These are phyloP conservation scores for Phlegmacium glaucopus DNA, from an alignment of 768 basidiomycete species.

Conservation along the genomic window DNA sequence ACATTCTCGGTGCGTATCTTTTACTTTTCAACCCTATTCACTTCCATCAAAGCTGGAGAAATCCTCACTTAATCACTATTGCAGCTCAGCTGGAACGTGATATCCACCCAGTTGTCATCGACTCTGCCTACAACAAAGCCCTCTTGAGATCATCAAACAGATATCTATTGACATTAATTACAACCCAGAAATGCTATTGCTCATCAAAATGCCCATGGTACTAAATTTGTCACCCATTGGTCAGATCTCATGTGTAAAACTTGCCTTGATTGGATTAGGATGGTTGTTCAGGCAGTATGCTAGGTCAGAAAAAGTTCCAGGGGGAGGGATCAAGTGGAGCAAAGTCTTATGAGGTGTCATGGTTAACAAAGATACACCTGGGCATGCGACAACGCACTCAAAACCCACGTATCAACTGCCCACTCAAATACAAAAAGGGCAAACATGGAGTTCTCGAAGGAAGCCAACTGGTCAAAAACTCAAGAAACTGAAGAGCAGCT, in stretches of 20 bases:
- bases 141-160: constrained; percentile 85
- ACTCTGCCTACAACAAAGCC: constrained; percentile 96
- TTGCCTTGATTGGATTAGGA: constrained; percentile 84
- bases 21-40: background rate
- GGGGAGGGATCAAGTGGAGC: constrained; percentile 95
- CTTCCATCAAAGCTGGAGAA: constrained; percentile 65
- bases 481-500: constrained; percentile 95
- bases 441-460: constrained; percentile 96
- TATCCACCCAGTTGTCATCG: constrained; percentile 99
- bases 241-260: constrained; percentile 94
- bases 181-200: constrained; percentile 88
- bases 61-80: constrained; percentile 93
- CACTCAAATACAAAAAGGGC: constrained; percentile 99
- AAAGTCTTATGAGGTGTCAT: constrained; percentile 87
- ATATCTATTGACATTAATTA: constrained; percentile 87
- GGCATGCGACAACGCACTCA: constrained; percentile 90
- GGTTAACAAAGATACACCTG: constrained; percentile 99
- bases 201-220: constrained; percentile 99
- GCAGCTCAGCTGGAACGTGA: constrained; percentile 93
- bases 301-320: constrained; percentile 95
- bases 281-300: constrained; percentile 98
- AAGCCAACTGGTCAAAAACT: constrained; percentile 88
- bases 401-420: constrained; percentile 90
- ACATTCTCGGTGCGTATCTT: constrained; percentile 74
- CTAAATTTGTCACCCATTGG: constrained; percentile 97